Evolutionary conservation across 768 basidiomycete species (phyloP).

Genomic region (Leucosporidium scottii): DNA sequence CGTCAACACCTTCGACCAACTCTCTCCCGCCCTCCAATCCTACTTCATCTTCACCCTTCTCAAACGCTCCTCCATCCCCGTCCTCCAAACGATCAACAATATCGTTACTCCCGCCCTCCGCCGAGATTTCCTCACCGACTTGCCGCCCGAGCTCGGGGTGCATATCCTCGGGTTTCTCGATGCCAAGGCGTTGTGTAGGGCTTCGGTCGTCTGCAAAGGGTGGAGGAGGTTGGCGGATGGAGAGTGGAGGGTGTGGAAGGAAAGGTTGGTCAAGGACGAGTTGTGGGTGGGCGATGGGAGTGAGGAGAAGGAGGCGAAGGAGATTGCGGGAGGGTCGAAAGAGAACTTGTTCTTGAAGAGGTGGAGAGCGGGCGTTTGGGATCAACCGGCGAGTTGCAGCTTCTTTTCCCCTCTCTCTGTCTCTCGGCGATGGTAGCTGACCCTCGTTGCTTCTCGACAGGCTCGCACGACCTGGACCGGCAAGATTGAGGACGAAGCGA

Average conservation of each 20-base stretch:
- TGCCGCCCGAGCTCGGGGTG: conserved; percentile 87
- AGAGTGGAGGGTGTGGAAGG: conserved; percentile 82
- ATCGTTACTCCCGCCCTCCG: conserved; percentile 84
- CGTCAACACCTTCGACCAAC: conserved; percentile 66
- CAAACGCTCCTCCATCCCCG: conserved; percentile 82
- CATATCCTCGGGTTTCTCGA: conserved; percentile 80
- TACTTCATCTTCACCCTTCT: conserved; percentile 88
- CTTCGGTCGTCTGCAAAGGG: conserved; percentile 68
- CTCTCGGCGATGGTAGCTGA: neutral
- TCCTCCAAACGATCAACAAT: conserved; percentile 78
- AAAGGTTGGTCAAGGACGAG: conserved; percentile 70
- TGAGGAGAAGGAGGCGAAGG: conserved; percentile 69
- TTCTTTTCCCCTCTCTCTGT: neutral
- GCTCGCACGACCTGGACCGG: conserved; percentile 11
- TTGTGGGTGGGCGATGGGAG: conserved; percentile 85
- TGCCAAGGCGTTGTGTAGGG: conserved; percentile 70
- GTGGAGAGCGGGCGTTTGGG: conserved; percentile 36
- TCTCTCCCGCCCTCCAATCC: conserved; percentile 79
- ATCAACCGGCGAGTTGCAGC: conserved; percentile 13
- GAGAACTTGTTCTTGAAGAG: conserved; percentile 32
- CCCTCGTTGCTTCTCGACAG: neutral
- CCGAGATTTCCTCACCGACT: conserved; percentile 84
- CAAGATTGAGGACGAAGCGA: conserved; percentile 47
- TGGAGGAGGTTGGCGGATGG: conserved; percentile 91
- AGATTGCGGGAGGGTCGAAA: conserved; percentile 46